A percentile compares a stretch with the other conserved stretches of the same genome.
Evolutionary conservation across 805 yeast genomes (phyloP).

Genomic region (Ogataea saltuana): DNA sequence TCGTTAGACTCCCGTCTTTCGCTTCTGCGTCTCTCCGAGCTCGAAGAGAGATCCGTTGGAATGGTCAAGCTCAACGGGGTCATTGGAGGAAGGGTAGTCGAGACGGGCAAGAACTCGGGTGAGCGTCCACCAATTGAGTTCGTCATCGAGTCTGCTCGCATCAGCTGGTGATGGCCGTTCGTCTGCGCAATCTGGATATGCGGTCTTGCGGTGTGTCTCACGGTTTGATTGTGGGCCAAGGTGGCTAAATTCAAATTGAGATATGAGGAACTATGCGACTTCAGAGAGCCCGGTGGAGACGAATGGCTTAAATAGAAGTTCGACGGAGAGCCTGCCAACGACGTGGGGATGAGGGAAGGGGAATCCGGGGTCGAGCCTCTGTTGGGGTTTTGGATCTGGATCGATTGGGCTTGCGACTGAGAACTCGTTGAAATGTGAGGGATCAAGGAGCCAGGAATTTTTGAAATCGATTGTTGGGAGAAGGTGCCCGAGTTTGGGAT

Average conservation of each 20-base stretch:
- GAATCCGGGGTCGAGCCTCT: constrained; percentile 44
- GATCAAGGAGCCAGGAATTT: too few relatives aligned
- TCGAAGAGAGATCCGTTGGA: constrained; percentile 16
- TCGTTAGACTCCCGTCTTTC: constrained; percentile 13
- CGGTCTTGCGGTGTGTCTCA: constrained; percentile 24
- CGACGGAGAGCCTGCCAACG: constrained; percentile 57
- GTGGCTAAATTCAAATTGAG: constrained; percentile 14
- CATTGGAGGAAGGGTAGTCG: constrained; percentile 39
- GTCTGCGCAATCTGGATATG: constrained; percentile 2
- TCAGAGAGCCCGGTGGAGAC: constrained; percentile 48
- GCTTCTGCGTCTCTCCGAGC: not conserved
- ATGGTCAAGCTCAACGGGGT: constrained; percentile 36
- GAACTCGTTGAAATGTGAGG: too few relatives aligned
- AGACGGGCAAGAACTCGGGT: constrained; percentile 38
- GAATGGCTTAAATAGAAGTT: constrained; percentile 53
- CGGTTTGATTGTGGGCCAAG: constrained; percentile 9
- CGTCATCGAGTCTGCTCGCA: constrained; percentile 26
- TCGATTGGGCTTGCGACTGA: too few relatives aligned
- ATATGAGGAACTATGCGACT: constrained; percentile 30
- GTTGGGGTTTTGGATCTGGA: constrained; percentile 12
- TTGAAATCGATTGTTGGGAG: constrained; percentile 3
- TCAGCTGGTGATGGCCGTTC: constrained; percentile 13
- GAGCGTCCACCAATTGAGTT: constrained; percentile 35
- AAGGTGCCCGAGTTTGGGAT: constrained; percentile 10
- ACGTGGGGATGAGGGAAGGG: constrained; percentile 52